A percentile compares a stretch with the other conserved stretches of the same genome.
These are phyloP conservation scores for Microsporum audouinii DNA, from an alignment of 2,329 filamentous ascomycete species.

Conservation along the genomic window DNA sequence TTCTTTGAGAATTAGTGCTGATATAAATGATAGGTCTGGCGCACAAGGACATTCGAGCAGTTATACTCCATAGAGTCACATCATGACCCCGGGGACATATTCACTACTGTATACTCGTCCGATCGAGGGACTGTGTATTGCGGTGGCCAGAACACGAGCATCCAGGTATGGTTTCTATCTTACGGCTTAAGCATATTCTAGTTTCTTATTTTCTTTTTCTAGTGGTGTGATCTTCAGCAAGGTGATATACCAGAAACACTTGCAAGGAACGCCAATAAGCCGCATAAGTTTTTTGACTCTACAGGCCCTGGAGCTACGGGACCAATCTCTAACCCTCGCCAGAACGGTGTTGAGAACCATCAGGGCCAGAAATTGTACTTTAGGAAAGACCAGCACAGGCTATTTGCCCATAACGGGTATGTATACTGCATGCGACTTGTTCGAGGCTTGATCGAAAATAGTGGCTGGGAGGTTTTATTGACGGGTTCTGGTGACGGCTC, in stretches of 20 bases:
- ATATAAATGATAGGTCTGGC: conserved; percentile 55
- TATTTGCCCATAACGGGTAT: conserved; percentile 92
- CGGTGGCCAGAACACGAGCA: conserved; percentile 85
- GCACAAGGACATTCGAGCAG: conserved; percentile 59
- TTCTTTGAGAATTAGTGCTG: conserved; percentile 9
- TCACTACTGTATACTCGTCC: conserved; percentile 81
- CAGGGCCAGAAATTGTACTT: conserved; percentile 65
- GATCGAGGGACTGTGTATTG: conserved; percentile 74
- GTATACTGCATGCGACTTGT: conserved; percentile 92
- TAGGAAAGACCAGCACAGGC: conserved; percentile 63
- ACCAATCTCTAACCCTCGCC: conserved; percentile 55
- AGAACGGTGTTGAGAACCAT: conserved; percentile 37
- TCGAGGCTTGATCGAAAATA: conserved; percentile 58
- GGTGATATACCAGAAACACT: conserved; percentile 51
- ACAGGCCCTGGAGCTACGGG: conserved; percentile 70
- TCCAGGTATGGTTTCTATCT: conserved; percentile 46
- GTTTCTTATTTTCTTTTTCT: background rate
- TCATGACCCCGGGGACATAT: conserved; percentile 91
- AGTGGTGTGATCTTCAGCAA: conserved; percentile 70
- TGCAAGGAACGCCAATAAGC: conserved; percentile 62
- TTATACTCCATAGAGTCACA: conserved; percentile 85
- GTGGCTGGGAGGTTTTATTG: conserved; percentile 67
- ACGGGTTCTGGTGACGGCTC: conserved; percentile 89
- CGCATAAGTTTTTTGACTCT: conserved; percentile 89
- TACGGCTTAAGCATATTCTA: background rate